Conservation (phyloP, 148 eudicot species). For the Nepenthes mirabilis region DNA sequence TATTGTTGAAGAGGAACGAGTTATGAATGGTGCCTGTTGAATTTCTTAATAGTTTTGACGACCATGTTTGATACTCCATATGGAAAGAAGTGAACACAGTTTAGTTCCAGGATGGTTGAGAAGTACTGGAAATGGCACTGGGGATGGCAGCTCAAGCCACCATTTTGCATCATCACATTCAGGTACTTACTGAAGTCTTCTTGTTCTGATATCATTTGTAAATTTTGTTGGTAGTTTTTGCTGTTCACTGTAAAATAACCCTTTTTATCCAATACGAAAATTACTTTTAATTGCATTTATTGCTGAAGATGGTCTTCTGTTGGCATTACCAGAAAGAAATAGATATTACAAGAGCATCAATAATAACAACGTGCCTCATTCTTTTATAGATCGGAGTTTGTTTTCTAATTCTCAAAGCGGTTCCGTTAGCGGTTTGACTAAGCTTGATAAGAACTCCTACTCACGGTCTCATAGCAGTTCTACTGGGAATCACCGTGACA, state of each 20-base stretch:
- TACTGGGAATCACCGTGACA: constrained; percentile 47
- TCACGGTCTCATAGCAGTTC: constrained; percentile 52
- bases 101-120: constrained; percentile 93
- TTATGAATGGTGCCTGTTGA: background rate
- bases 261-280: background rate
- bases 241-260: background rate
- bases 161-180: constrained; percentile 35
- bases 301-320: constrained; percentile 25
- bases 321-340: constrained; percentile 30
- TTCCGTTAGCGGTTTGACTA: constrained; percentile 45
- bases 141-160: constrained; percentile 47
- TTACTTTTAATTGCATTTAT: background rate
- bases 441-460: constrained; percentile 34
- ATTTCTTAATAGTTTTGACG: constrained; percentile 11
- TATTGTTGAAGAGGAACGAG: background rate
- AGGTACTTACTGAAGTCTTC: constrained; percentile 19
- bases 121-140: constrained; percentile 46
- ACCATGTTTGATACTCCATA: constrained; percentile 51
- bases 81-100: constrained; percentile 91
- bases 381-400: constrained; percentile 33
- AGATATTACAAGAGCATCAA: constrained; percentile 26
- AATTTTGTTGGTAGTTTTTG: background rate
- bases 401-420: constrained; percentile 50
- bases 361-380: constrained; percentile 17
- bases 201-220: background rate